Conservation (phyloP, 1,284 basidiomycete species). For the Irpex rosettiformis region DNA sequence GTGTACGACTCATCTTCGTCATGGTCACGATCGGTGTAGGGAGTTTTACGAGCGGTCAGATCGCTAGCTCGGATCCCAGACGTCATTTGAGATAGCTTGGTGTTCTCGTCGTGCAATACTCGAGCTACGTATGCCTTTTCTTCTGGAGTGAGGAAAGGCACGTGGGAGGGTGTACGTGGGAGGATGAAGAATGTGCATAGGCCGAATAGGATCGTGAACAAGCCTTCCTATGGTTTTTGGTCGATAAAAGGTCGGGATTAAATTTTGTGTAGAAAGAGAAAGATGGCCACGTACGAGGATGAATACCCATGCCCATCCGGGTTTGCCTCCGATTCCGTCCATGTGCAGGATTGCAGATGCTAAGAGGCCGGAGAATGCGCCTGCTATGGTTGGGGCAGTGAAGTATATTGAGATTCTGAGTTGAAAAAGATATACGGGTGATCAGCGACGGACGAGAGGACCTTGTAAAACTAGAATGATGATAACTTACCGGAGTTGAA, state of each 20-base stretch:
- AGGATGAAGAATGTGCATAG: conserved; percentile 24
- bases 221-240: conserved; percentile 8
- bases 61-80: not conserved
- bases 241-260: not conserved
- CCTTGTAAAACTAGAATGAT: not conserved
- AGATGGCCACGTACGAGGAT: conserved; percentile 33
- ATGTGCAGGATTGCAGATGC: conserved; percentile 60
- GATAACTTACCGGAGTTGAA: conserved; percentile 45
- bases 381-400: conserved; percentile 52
- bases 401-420: conserved; percentile 51
- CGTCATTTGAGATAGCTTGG: too few relatives aligned
- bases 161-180: conserved; percentile 33
- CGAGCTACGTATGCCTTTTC: conserved; percentile 29
- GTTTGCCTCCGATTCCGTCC: conserved; percentile 57
- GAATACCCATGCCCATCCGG: conserved; percentile 62
- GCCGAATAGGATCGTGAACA: conserved; percentile 9
- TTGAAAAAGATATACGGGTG: not conserved
- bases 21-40: too few relatives aligned
- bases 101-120: conserved; percentile 28
- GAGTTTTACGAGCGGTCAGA: not conserved
- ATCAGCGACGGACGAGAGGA: conserved; percentile 11
- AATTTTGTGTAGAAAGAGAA: not conserved
- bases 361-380: conserved; percentile 64
- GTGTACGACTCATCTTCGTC: too few relatives aligned
- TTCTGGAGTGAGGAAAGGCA: conserved; percentile 29